Conservation (phyloP, 2,329 filamentous ascomycete species). For the Domatiomyces globalis region DNA sequence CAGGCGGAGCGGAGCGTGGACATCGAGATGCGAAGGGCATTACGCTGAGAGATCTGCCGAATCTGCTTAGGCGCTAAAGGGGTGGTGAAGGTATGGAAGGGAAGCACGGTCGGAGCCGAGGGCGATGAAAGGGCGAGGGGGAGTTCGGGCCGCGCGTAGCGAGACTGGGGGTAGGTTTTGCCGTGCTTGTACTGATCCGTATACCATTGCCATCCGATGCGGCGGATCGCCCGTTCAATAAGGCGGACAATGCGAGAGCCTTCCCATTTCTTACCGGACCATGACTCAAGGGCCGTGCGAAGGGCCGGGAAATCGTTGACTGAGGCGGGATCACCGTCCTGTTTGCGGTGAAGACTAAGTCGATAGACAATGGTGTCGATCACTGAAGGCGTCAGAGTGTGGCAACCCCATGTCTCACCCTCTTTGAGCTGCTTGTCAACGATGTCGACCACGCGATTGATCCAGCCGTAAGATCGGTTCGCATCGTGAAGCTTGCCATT, state of each 20-base stretch:
- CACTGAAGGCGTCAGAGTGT: conserved; percentile 43
- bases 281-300: conserved; percentile 33
- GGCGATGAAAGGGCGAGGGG: conserved; percentile 63
- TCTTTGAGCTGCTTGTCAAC: conserved; percentile 78
- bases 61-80: conserved; percentile 85
- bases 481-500: conserved; percentile 66
- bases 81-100: conserved; percentile 95
- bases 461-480: conserved; percentile 59
- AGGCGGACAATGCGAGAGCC: conserved; percentile 72
- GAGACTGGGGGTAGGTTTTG: conserved; percentile 40
- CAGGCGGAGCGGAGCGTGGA: conserved; percentile 77
- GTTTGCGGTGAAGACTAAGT: conserved; percentile 23
- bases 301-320: conserved; percentile 11
- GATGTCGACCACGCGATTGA: conserved; percentile 79
- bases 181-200: conserved; percentile 58
- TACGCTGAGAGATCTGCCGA: conserved; percentile 84
- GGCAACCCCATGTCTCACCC: conserved; percentile 71
- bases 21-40: conserved; percentile 81
- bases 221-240: conserved; percentile 68
- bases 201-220: conserved; percentile 75
- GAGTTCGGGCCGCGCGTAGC: conserved; percentile 59
- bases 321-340: background rate
- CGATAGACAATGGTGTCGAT: conserved; percentile 40
- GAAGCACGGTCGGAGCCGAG: conserved; percentile 80
- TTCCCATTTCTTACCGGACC: conserved; percentile 72